A percentile compares a stretch with the other conserved stretches of the same genome.
phyloP scores from a whole-genome alignment of 2,329 filamentous ascomycete genomes.

The Thielaviopsis ethacetica region DNA sequence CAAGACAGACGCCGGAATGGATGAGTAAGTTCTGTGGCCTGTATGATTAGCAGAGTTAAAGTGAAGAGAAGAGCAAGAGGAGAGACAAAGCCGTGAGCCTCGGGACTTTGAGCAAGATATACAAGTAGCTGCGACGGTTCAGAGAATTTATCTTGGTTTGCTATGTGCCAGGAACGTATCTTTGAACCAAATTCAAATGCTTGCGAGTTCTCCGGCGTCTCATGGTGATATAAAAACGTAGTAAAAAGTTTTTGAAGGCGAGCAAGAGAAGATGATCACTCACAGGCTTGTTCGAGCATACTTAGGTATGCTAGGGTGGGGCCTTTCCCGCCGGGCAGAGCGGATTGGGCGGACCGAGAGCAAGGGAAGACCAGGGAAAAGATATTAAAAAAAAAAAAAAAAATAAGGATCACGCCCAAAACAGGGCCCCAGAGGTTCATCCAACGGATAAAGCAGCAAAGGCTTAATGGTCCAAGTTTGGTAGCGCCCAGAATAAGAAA shows the following conservation, averaged over 20 bases:
- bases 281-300: background rate
- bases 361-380: background rate
- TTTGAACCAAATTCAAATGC: background rate
- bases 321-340: background rate
- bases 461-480: background rate
- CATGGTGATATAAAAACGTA: background rate
- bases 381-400: background rate
- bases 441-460: background rate
- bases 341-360: background rate
- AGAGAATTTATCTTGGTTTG: background rate
- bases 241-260: background rate
- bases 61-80: background rate
- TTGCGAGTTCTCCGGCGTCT: background rate
- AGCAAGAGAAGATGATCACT: background rate
- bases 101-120: background rate
- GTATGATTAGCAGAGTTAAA: too few relatives aligned
- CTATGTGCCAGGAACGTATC: background rate
- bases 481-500: background rate
- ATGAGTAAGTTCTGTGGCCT: too few relatives aligned
- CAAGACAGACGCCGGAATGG: too few relatives aligned
- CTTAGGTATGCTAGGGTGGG: background rate
- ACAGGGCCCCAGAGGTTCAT: background rate
- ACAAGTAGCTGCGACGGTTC: background rate
- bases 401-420: background rate
- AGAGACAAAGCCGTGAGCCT: background rate